These are phyloP conservation scores for Mycosarcoma maydis DNA, from an alignment of 1,284 basidiomycete species.

Conservation along the genomic window DNA sequence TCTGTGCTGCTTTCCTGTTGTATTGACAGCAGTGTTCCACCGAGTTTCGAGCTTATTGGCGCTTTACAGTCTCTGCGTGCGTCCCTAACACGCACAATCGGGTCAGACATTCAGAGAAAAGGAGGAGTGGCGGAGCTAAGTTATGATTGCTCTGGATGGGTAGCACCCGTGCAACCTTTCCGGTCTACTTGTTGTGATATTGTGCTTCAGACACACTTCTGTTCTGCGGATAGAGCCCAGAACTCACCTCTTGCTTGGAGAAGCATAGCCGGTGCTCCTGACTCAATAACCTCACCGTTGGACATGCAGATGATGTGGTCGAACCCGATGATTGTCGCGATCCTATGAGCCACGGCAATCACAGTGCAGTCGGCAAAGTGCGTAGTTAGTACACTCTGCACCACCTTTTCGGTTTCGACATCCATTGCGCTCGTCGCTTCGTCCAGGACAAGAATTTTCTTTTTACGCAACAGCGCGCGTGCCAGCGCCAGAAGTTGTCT, in stretches of 20 bases:
- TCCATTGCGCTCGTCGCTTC: slow-evolving; percentile 67
- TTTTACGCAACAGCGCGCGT: slow-evolving; percentile 70
- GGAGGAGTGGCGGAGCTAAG: no score
- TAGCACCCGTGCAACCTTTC: no score
- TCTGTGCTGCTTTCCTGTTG: no score
- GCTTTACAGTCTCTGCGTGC: no score
- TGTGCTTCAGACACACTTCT: slow-evolving; percentile 53
- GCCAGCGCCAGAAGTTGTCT: slow-evolving; percentile 69
- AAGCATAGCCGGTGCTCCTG: slow-evolving; percentile 66
- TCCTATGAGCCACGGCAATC: slow-evolving; percentile 71
- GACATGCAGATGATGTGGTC: slow-evolving; percentile 81
- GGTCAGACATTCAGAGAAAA: no score
- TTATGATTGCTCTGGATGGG: no score
- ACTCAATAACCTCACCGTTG: slow-evolving; percentile 75
- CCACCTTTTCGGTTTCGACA: slow-evolving; percentile 65
- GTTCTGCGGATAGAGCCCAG: slow-evolving; percentile 50
- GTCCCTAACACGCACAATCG: no score
- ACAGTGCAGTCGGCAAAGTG: slow-evolving; percentile 53
- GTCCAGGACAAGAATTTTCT: slow-evolving; percentile 72
- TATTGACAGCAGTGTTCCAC: no score
- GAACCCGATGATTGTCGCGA: slow-evolving; percentile 79
- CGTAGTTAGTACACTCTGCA: slow-evolving; percentile 73
- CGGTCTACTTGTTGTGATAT: no score
- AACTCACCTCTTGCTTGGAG: slow-evolving; percentile 43
- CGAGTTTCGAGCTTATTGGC: no score